phyloP scores from a whole-genome alignment of 1,284 basidiomycete species.

The Irpex sp. region DNA sequence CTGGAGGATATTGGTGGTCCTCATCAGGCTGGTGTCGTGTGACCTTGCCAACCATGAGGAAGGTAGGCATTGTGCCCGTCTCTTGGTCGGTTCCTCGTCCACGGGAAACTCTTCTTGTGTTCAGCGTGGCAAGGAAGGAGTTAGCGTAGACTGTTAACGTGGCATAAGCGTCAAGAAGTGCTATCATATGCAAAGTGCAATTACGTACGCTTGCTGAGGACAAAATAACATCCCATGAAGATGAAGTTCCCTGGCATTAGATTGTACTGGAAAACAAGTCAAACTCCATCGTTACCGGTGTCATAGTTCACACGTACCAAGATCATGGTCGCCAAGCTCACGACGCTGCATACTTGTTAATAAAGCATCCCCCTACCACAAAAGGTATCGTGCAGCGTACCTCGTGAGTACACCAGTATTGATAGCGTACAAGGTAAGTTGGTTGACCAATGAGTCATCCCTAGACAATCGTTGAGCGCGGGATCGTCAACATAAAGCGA shows the following conservation, averaged over 20 bases:
- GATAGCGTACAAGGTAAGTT: slow-evolving; percentile 48
- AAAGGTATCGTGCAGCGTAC: slow-evolving; percentile 27
- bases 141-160: slow-evolving; percentile 54
- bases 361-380: not conserved
- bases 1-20: slow-evolving; percentile 7
- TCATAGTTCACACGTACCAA: slow-evolving; percentile 37
- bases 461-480: slow-evolving; percentile 28
- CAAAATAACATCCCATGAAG: slow-evolving; percentile 57
- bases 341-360: slow-evolving; percentile 35
- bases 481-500: not conserved
- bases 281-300: not conserved
- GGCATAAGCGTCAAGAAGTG: not conserved
- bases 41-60: slow-evolving; percentile 37
- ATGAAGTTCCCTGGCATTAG: slow-evolving; percentile 51
- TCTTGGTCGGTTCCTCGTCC: slow-evolving; percentile 41
- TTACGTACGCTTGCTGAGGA: slow-evolving; percentile 58
- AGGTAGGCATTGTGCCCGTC: slow-evolving; percentile 33
- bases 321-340: slow-evolving; percentile 55
- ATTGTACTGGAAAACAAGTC: slow-evolving; percentile 43
- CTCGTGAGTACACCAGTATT: slow-evolving; percentile 63
- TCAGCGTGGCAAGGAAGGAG: slow-evolving; percentile 61
- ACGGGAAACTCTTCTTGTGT: slow-evolving; percentile 40
- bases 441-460: slow-evolving; percentile 58
- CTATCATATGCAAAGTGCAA: not conserved
- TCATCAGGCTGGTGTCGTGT: slow-evolving; percentile 17